Percentiles rank a stretch among this genome's conserved stretches.
Conservation (phyloP, 306 rosid genomes). For the Spatholobus suberectus region DNA sequence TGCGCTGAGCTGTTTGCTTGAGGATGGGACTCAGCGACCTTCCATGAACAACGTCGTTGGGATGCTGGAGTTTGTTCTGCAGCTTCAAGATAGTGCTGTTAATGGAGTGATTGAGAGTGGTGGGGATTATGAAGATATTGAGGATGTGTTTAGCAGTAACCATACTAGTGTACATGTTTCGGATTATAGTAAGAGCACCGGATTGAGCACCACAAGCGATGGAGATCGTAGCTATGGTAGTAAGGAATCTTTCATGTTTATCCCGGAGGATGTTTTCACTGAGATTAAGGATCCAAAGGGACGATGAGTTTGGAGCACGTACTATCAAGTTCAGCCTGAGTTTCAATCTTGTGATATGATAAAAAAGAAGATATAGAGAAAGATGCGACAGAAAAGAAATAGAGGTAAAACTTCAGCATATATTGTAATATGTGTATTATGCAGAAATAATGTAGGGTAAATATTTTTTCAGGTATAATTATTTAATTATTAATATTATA, state of each 20-base stretch:
- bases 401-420: too few species aligned
- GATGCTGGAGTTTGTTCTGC: too few species aligned
- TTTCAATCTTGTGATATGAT: too few species aligned
- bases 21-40: too few species aligned
- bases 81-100: neutral
- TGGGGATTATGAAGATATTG: neutral
- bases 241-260: slow-evolving; percentile 1
- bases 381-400: too few species aligned
- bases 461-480: too few species aligned
- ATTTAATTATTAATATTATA: too few species aligned
- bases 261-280: slow-evolving; percentile 1
- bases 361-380: too few species aligned
- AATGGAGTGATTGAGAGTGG: neutral
- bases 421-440: too few species aligned
- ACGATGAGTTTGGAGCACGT: neutral
- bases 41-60: too few species aligned
- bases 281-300: slow-evolving; percentile 35
- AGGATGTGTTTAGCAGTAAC: neutral
- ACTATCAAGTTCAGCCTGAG: neutral
- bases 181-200: neutral
- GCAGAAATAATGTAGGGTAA: too few species aligned
- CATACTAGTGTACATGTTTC: neutral
- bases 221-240: neutral
- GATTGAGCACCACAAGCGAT: neutral
- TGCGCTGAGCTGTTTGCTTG: too few species aligned